These are phyloP conservation scores for Russula sp. DNA, from an alignment of 768 basidiomycete species.

Conservation along the genomic window DNA sequence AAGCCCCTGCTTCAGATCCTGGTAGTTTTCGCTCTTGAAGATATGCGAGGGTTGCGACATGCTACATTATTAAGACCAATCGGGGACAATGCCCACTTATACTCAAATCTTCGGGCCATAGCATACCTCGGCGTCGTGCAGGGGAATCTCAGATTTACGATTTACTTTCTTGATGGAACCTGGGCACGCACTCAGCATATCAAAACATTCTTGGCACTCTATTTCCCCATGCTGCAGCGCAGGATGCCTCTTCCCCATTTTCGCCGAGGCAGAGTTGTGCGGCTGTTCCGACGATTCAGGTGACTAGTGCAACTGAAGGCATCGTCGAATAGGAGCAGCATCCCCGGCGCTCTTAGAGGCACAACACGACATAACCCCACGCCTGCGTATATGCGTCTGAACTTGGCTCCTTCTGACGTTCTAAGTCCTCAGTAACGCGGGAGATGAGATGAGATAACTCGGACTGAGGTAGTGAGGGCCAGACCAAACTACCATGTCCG, in stretches of 20 bases:
- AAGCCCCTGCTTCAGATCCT: conserved; percentile 75
- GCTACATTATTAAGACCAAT: conserved; percentile 34
- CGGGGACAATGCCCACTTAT: background rate
- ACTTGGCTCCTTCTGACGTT: too few species aligned
- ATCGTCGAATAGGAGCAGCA: conserved; percentile 35
- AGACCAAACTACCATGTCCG: too few species aligned
- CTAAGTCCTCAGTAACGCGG: too few species aligned
- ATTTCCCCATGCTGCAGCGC: background rate
- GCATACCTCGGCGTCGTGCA: conserved; percentile 82
- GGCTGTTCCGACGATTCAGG: conserved; percentile 11
- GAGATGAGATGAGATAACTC: too few species aligned
- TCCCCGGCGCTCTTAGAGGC: too few species aligned
- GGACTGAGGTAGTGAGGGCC: too few species aligned
- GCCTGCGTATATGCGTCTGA: too few species aligned
- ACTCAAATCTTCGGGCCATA: background rate
- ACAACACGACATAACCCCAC: too few species aligned
- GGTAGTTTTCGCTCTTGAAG: conserved; percentile 42
- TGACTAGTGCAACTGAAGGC: conserved; percentile 27
- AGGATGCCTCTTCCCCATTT: conserved; percentile 10
- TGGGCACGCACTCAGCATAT: conserved; percentile 24
- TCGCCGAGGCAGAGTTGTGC: conserved; percentile 7
- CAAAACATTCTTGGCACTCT: background rate
- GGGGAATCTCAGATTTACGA: conserved; percentile 88
- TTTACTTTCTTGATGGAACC: conserved; percentile 96
- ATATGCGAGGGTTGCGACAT: conserved; percentile 76